phyloP scores from a whole-genome alignment of 371 early-diverging fungal genomes.

The Parasitella parasitica region DNA sequence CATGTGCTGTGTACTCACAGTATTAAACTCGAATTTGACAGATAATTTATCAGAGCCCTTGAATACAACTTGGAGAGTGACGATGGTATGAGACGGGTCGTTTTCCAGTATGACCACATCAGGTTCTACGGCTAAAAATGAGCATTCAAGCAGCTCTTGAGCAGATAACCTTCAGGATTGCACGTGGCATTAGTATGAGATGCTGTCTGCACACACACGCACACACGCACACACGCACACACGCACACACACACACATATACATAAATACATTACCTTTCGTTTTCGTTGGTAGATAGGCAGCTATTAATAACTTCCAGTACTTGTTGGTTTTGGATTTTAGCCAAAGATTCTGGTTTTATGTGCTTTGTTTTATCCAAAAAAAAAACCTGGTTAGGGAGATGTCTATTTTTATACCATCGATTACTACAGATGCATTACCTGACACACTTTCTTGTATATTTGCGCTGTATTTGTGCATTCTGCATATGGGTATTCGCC shows the following conservation, averaged over 20 bases:
- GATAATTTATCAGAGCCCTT: constrained; percentile 77
- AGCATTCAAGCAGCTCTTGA: constrained; percentile 74
- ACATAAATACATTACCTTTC: constrained; percentile 50
- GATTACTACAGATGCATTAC: too few relatives aligned
- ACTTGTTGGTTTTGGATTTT: constrained; percentile 74
- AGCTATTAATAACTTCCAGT: constrained; percentile 72
- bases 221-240: too few relatives aligned
- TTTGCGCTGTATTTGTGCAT: constrained; percentile 84
- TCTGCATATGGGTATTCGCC: constrained; percentile 88
- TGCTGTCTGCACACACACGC: too few relatives aligned
- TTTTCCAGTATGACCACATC: constrained; percentile 66
- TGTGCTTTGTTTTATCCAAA: too few relatives aligned
- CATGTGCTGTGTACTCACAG: not conserved
- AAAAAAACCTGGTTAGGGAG: too few relatives aligned
- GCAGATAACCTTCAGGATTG: constrained; percentile 61
- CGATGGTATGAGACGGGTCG: constrained; percentile 61
- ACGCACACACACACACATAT: too few relatives aligned
- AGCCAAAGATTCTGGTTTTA: constrained; percentile 78
- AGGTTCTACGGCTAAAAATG: constrained; percentile 80
- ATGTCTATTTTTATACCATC: too few relatives aligned
- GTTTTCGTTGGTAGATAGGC: constrained; percentile 65
- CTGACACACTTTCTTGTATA: constrained; percentile 78
- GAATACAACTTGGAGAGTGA: constrained; percentile 81
- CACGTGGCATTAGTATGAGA: not conserved
- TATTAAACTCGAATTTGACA: constrained; percentile 89